Evolutionary conservation across 2,329 filamentous ascomycete species (phyloP), one percentile per base, ranked within the genome.

Genomic region (Zymoseptoria passerinii): DNA sequence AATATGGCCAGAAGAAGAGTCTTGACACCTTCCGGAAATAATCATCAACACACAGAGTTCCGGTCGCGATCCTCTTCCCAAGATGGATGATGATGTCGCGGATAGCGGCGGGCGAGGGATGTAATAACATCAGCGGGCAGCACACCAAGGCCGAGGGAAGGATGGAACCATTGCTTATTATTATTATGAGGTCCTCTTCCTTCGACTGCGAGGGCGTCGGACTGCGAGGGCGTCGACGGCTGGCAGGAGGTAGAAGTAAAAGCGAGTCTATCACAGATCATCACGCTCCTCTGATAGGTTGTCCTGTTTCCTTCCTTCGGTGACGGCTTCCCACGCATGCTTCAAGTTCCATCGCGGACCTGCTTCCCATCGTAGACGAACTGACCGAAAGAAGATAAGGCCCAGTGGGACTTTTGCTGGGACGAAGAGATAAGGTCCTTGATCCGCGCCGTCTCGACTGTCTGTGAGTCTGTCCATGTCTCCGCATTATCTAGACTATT

Each of bases 381-480:
- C 35, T 57, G 54, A 54, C 54, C 58, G 58, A 50, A 61, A 58
- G 53, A 55, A 62, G 60, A 62, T 61, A 62, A 63, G 62, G 54
- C 19, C 19, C 55, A 23, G 23, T 23, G 23, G 23, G 23, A 23
- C 13, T 6, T n/a, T n/a, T n/a, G n/a, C 16, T 28, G 1, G 28
- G 50, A 28, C 28, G 29, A 58, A 64, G 61, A 63, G 59, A 55
- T 59, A 40, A 40, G 35, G 40, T 60, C 57, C 16, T 28, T 51
- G 18, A 40, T 50, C 19, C 18, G 55, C 20, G 28, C 20, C 52
- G 48, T 13, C 23, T 53, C 19, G 28, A 44, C 23, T 29, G 27
- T 18, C 40, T 20, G n/a, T 48, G 40, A 23, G 29, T 23, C 40
- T 19, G 52, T 28, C 19, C 23, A 8, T 35, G 23, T 9, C 19